Base-by-base conservation (phyloP, 257 asterid species). In the Datura wrightii region DNA sequence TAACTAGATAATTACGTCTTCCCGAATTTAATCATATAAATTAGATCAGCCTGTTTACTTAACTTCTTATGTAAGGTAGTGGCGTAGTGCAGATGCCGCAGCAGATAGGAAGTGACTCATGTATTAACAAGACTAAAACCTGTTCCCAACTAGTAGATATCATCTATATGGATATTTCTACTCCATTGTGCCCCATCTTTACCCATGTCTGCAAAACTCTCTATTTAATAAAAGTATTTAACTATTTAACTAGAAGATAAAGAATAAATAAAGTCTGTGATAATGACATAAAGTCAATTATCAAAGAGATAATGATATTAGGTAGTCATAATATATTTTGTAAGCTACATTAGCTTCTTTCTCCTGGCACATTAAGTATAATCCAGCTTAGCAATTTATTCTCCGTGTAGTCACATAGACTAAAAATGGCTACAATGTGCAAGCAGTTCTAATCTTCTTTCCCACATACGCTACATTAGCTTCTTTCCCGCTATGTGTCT, bases 141-240 rank as follows among this genome's bases (percentile, higher is more conserved):
- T 69, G 79, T 69, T 69, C 34, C 79, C 79, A 8, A 69, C 79
- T 69, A 15, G 15, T 69, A 69, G 79, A 44, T 69, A 69, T 69
- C 79, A 69, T 4, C 3, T 3, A 8, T 39, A 69, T 39, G 78
- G 46, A 16, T 67, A 7, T 6, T 7, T 67, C 36, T 67, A 52
- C 78, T 66, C 19, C 74, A 37, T 4, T 37, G 16, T 66, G 48
- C 74, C 48, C 74, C 14, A 36, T 66, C 18, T 66, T 66, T 14
- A 66, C 24, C 13, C 24, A 36, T 36, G 24, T 66, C 48, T 14
- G 24, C 11, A 66, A 3, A 69, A 69, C 79, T 39, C 53, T 39
- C 7, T 69, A 69, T 16, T 16, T 41, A 8, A 41, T 41, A 39
- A 69, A 69, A 69, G 53, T 5, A 39, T 69, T 15, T 66, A 66